These are phyloP conservation scores for Coemansia sp. DNA, from an alignment of 192 early-diverging fungal genomes.

Conservation along the genomic window DNA sequence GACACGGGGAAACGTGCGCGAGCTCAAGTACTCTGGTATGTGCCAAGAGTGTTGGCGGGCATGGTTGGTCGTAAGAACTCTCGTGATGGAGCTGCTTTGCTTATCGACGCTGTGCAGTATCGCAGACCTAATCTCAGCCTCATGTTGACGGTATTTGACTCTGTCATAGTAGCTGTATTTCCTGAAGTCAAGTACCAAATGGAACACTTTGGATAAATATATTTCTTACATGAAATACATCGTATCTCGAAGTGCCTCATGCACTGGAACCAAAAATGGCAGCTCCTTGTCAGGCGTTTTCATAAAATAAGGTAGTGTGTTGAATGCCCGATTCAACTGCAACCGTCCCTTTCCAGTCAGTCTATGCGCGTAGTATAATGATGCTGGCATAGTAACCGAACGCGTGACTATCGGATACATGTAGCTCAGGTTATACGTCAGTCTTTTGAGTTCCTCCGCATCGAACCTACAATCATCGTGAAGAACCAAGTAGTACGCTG, in stretches of 20 bases:
- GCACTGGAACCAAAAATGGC: constrained; percentile 25
- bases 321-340: constrained; percentile 18
- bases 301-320: constrained; percentile 6
- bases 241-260: constrained; percentile 16
- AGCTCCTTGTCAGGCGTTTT: background rate
- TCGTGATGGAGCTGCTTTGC: constrained; percentile 64
- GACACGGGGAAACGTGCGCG: constrained; percentile 50
- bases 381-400: constrained; percentile 29
- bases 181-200: constrained; percentile 59
- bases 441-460: constrained; percentile 2
- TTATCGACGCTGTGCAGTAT: constrained; percentile 75
- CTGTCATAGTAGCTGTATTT: constrained; percentile 66
- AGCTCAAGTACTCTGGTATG: constrained; percentile 57
- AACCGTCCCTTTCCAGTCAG: constrained; percentile 31
- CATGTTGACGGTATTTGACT: constrained; percentile 75
- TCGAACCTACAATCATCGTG: constrained; percentile 25
- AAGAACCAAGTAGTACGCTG: constrained; percentile 33
- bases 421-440: constrained; percentile 34
- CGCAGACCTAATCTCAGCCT: constrained; percentile 76
- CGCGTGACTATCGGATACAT: constrained; percentile 26
- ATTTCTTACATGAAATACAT: constrained; percentile 40
- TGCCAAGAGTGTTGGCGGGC: constrained; percentile 68
- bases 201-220: background rate
- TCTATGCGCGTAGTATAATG: constrained; percentile 46
- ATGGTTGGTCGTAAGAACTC: constrained; percentile 87